Percentiles rank a stretch among this genome's conserved stretches.
Evolutionary conservation across 1,284 basidiomycete species (phyloP).

Genomic region (Bjerkandera adusta): DNA sequence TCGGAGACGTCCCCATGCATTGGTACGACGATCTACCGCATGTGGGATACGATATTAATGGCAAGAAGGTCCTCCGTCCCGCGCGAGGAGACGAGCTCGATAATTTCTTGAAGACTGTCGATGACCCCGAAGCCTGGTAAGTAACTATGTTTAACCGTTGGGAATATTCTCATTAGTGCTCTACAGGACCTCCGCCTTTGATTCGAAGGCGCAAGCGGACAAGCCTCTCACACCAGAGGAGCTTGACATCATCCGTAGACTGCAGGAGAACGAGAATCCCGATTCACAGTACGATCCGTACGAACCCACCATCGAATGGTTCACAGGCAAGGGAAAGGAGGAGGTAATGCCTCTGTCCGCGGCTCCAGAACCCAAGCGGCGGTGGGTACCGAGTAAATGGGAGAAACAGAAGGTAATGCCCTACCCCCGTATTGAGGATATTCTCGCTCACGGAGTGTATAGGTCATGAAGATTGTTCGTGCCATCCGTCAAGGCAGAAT

Average conservation of each 20-base stretch:
- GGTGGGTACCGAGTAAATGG: slow-evolving; percentile 99
- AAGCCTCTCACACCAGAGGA: slow-evolving; percentile 90
- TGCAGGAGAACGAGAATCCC: slow-evolving; percentile 91
- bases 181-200: slow-evolving; percentile 86
- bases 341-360: slow-evolving; percentile 91
- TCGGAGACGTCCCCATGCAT: slow-evolving; percentile 94
- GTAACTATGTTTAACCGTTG: slow-evolving; percentile 6
- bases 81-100: slow-evolving; percentile 97
- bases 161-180: neutral
- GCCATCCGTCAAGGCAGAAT: slow-evolving; percentile 97
- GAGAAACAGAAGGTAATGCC: slow-evolving; percentile 93
- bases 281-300: slow-evolving; percentile 91
- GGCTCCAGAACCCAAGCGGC: slow-evolving; percentile 93
- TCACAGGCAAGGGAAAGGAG: slow-evolving; percentile 94
- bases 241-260: slow-evolving; percentile 90
- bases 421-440: neutral
- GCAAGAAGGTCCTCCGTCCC: slow-evolving; percentile 91
- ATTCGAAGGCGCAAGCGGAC: slow-evolving; percentile 85
- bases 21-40: slow-evolving; percentile 99
- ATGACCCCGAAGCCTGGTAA: slow-evolving; percentile 89
- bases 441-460: neutral
- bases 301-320: slow-evolving; percentile 94
- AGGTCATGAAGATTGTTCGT: slow-evolving; percentile 99
- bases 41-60: slow-evolving; percentile 95
- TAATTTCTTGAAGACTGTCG: slow-evolving; percentile 93